These are phyloP conservation scores for Globisporangium middletonii DNA, from an alignment of 352 stramenopile genomes.

Conservation along the genomic window DNA sequence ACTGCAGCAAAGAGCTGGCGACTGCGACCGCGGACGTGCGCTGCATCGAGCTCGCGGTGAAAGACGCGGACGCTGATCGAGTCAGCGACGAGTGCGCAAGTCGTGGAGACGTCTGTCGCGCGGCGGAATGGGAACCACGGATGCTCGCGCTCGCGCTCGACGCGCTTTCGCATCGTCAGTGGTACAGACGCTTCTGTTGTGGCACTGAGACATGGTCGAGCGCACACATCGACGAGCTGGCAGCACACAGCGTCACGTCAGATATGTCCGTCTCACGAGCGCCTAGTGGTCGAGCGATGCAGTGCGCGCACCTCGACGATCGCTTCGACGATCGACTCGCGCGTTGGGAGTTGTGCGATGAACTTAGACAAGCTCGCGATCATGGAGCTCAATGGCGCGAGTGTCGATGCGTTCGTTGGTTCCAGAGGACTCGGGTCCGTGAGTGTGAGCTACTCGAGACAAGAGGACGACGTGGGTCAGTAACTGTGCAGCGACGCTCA, in stretches of 20 bases:
- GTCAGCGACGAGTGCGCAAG: slow-evolving; percentile 20
- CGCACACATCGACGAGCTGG: slow-evolving; percentile 5
- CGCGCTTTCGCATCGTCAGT: background rate
- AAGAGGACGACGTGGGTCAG: background rate
- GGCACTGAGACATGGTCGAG: background rate
- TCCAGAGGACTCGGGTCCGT: background rate
- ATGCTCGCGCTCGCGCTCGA: slow-evolving; percentile 10
- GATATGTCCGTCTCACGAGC: no score
- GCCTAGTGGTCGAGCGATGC: no score
- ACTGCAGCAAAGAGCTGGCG: slow-evolving; percentile 6
- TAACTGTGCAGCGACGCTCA: background rate
- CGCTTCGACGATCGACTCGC: background rate
- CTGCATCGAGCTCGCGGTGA: slow-evolving; percentile 3
- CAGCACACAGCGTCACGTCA: no score
- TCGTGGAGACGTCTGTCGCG: slow-evolving; percentile 5
- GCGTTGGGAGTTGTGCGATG: background rate
- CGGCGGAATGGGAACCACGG: slow-evolving; percentile 51
- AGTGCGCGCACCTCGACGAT: slow-evolving; percentile 8
- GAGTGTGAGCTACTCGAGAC: background rate
- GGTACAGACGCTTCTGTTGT: background rate
- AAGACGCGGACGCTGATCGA: slow-evolving; percentile 7
- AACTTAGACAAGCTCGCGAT: slow-evolving; percentile 10
- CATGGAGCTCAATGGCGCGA: background rate
- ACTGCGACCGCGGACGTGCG: background rate
- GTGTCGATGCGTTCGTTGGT: background rate